These are phyloP conservation scores for Tolypocladium ophioglossoides DNA, from an alignment of 2,329 filamentous ascomycete genomes.

Conservation along the genomic window DNA sequence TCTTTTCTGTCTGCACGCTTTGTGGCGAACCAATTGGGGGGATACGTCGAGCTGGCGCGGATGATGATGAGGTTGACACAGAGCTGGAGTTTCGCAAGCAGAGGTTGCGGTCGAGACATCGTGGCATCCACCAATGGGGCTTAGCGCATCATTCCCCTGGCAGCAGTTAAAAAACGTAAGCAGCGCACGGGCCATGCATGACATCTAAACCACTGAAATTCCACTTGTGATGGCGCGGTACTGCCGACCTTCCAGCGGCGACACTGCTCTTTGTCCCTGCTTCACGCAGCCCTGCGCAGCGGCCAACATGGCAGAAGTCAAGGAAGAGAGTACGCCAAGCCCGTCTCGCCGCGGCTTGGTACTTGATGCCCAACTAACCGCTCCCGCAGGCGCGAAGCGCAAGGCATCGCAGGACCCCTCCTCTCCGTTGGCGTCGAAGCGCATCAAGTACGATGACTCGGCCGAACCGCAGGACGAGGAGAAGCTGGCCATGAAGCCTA, in stretches of 20 bases:
- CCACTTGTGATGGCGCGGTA: background rate
- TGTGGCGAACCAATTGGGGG: background rate
- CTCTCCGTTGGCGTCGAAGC: constrained; percentile 52
- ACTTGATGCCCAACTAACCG: background rate
- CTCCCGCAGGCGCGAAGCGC: constrained; percentile 48
- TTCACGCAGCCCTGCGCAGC: background rate
- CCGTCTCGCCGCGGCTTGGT: background rate
- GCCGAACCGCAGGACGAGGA: constrained; percentile 25
- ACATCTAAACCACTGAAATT: background rate
- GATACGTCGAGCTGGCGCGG: background rate
- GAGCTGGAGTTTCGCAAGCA: constrained; percentile 3
- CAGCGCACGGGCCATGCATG: constrained; percentile 12
- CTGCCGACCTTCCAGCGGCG: background rate
- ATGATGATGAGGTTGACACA: constrained; percentile 1
- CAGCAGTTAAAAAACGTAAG: constrained; percentile 15
- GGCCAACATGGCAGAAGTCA: constrained; percentile 15
- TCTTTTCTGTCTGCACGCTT: background rate
- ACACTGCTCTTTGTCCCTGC: background rate
- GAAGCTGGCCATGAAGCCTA: constrained; percentile 46
- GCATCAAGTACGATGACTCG: constrained; percentile 41
- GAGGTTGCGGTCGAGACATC: constrained; percentile 18
- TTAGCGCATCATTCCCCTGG: constrained; percentile 14
- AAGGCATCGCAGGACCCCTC: constrained; percentile 59
- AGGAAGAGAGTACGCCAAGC: constrained; percentile 28
- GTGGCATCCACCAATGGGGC: constrained; percentile 21